These are phyloP conservation scores for Colletotrichum sp. DNA, from an alignment of 2,329 filamentous ascomycete genomes.

Conservation along the genomic window DNA sequence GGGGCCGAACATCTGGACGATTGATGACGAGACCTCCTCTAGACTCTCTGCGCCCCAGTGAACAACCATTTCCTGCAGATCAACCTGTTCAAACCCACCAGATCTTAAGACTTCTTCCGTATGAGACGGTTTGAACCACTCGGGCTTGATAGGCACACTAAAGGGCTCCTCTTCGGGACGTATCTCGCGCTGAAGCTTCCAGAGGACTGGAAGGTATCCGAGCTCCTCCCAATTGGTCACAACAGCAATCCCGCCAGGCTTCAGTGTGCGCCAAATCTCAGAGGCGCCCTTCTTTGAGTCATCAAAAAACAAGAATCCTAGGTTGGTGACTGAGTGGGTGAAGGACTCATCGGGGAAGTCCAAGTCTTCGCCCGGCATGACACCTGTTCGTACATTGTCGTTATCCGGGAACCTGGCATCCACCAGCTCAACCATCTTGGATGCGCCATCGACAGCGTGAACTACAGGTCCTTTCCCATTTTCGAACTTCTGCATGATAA, in stretches of 20 bases:
- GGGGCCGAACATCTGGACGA: not conserved
- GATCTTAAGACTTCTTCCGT: not conserved
- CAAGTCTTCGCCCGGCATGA: slow-evolving; percentile 28
- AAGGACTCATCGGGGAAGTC: slow-evolving; percentile 34
- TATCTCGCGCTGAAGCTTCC: slow-evolving; percentile 12
- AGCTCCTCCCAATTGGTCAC: slow-evolving; percentile 34
- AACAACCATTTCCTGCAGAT: not conserved
- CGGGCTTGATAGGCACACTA: slow-evolving; percentile 11
- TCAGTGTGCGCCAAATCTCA: slow-evolving; percentile 42
- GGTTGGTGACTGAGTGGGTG: slow-evolving; percentile 41
- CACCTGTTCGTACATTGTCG: slow-evolving; percentile 5
- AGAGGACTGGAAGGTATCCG: slow-evolving; percentile 21
- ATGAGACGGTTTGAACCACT: slow-evolving; percentile 9
- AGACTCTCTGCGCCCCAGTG: not conserved
- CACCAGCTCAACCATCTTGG: slow-evolving; percentile 25
- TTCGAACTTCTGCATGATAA: slow-evolving; percentile 4
- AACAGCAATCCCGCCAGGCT: slow-evolving; percentile 38
- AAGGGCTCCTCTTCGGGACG: slow-evolving; percentile 18
- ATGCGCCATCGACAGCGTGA: slow-evolving; percentile 23
- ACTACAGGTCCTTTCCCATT: not conserved
- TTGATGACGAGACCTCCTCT: not conserved
- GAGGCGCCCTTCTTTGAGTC: slow-evolving; percentile 34
- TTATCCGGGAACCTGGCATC: slow-evolving; percentile 10
- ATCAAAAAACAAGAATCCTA: slow-evolving; percentile 41
- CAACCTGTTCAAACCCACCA: slow-evolving; percentile 6